Evolutionary conservation across 768 basidiomycete species (phyloP).

Genomic region (Tulasnella calospora): DNA sequence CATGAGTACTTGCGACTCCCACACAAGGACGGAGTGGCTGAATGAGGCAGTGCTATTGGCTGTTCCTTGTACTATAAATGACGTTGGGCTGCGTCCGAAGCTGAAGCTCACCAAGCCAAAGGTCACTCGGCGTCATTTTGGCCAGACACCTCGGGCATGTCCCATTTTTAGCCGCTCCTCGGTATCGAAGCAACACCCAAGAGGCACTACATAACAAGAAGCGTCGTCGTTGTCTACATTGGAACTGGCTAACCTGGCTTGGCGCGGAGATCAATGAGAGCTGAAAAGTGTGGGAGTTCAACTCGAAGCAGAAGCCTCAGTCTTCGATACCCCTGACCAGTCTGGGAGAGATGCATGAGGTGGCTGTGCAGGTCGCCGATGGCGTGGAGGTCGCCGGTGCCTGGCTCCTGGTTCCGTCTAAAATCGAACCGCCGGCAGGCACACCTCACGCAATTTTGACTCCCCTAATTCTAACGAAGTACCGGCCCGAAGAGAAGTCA

Average conservation of each 20-base stretch:
- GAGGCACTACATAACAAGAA: too few relatives aligned
- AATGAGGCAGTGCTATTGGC: not conserved
- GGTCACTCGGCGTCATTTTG: too few relatives aligned
- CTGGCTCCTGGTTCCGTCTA: not conserved
- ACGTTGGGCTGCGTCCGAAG: not conserved
- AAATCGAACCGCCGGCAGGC: not conserved
- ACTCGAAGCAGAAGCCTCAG: too few relatives aligned
- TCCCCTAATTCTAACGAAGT: not conserved
- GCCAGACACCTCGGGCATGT: too few relatives aligned
- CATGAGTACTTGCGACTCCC: not conserved
- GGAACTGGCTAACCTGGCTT: too few relatives aligned
- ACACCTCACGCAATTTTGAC: not conserved
- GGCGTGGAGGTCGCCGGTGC: conserved; percentile 1
- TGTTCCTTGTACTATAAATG: not conserved
- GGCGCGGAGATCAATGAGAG: too few relatives aligned
- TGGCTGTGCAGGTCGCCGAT: not conserved
- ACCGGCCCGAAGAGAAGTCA: not conserved
- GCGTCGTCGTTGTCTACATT: too few relatives aligned
- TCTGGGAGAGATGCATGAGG: not conserved
- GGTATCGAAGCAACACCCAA: too few relatives aligned
- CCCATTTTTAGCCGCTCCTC: too few relatives aligned
- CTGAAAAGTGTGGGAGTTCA: too few relatives aligned
- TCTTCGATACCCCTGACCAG: not conserved
- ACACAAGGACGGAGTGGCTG: not conserved
- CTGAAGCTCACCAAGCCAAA: not conserved